Evolutionary conservation across 108 stramenopile species (phyloP).

Genomic region (Phaeodactylum tricornutum): DNA sequence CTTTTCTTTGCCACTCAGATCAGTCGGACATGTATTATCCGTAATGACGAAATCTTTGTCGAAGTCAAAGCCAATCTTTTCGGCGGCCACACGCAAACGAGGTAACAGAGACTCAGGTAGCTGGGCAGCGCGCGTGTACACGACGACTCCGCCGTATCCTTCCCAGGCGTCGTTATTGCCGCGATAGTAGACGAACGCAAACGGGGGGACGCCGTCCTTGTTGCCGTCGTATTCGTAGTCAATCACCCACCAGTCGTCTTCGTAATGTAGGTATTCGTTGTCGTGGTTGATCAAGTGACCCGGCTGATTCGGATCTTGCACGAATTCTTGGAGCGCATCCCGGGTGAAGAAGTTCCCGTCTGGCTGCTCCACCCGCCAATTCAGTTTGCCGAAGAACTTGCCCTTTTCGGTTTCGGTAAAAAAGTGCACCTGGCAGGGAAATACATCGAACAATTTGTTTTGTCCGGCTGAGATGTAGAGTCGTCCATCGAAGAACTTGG

Average conservation of each 20-base stretch:
- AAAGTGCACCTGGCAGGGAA: conserved; percentile 98
- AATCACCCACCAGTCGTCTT: conserved; percentile 95
- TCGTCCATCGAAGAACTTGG: conserved; percentile 76
- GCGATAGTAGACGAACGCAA: conserved; percentile 92
- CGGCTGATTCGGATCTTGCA: conserved; percentile 80
- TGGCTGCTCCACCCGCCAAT: conserved; percentile 91
- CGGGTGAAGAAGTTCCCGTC: conserved; percentile 95
- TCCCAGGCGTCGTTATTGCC: conserved; percentile 95
- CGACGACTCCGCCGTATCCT: conserved; percentile 89
- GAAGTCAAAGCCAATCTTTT: conserved; percentile 78
- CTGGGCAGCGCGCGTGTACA: conserved; percentile 83
- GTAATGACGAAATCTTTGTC: conserved; percentile 71
- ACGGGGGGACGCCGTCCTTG: conserved; percentile 62
- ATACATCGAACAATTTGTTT: conserved; percentile 86
- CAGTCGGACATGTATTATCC: conserved; percentile 66
- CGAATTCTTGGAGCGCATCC: conserved; percentile 84
- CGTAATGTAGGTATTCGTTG: conserved; percentile 95
- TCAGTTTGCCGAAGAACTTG: conserved; percentile 83
- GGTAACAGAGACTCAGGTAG: conserved; percentile 77
- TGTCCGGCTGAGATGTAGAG: conserved; percentile 94
- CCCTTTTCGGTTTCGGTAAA: conserved; percentile 83
- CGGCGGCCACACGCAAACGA: conserved; percentile 63
- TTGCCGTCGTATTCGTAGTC: conserved; percentile 80
- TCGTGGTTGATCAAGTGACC: conserved; percentile 90
- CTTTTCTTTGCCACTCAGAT: conserved; percentile 30